Evolutionary conservation across 73 alveolate genomes (phyloP).

Genomic region (Paramecium primaurelia): DNA sequence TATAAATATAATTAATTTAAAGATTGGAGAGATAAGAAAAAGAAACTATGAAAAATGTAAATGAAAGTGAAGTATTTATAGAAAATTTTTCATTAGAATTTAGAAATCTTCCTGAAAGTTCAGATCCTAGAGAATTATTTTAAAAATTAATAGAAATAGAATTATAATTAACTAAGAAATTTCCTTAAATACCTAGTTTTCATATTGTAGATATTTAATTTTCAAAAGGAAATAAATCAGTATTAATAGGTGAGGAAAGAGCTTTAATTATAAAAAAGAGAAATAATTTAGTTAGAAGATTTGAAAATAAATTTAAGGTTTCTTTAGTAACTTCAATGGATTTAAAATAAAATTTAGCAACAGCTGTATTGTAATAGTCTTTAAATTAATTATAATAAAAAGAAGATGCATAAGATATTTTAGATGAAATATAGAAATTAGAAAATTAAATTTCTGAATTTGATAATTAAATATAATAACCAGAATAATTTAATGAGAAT

Average conservation of each 20-base stretch:
- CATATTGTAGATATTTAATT: neutral
- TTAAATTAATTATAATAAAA: neutral
- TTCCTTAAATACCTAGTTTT: neutral
- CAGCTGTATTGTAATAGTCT: neutral
- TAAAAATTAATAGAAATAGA: neutral
- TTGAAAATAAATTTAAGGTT: neutral
- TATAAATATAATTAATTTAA: neutral
- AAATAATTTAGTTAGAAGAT: slow-evolving; percentile 17
- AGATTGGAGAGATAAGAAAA: neutral
- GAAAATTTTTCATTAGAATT: slow-evolving; percentile 8
- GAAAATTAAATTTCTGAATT: neutral
- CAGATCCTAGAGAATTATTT: neutral
- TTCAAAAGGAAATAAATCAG: neutral
- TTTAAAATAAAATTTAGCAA: neutral
- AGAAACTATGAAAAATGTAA: slow-evolving; percentile 19
- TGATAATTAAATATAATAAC: neutral
- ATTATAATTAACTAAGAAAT: neutral
- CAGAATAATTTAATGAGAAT: neutral
- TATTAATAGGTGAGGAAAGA: neutral
- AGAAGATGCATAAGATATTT: neutral
- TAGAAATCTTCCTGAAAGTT: neutral
- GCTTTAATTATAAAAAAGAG: neutral
- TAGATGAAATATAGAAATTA: neutral
- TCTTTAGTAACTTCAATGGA: neutral
- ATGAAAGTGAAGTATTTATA: slow-evolving; percentile 37